Percentiles rank a stretch among this genome's conserved stretches.
These are phyloP conservation scores for Cardamine resedifolia DNA, from an alignment of 345 rosid species.

Conservation along the genomic window DNA sequence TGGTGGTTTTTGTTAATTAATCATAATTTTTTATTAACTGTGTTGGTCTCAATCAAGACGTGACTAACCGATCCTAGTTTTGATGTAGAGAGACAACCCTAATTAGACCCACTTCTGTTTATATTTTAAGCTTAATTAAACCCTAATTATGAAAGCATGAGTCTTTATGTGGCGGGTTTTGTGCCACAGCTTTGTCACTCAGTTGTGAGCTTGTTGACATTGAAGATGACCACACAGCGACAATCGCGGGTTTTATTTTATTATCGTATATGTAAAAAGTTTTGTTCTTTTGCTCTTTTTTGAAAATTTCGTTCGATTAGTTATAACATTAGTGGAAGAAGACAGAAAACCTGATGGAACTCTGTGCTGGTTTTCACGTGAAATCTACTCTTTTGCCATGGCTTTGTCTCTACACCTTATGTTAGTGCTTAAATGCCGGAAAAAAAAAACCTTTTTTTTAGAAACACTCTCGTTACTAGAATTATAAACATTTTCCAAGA, in stretches of 20 bases:
- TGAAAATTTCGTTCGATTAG: neutral
- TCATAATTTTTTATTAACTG: neutral
- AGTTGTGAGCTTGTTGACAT: slow-evolving; percentile 2
- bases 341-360: slow-evolving; percentile 33
- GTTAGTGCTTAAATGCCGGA: slow-evolving; percentile 22
- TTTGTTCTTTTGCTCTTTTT: slow-evolving; percentile 32
- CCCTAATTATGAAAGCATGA: neutral
- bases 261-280: neutral
- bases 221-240: slow-evolving; percentile 37
- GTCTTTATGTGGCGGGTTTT: slow-evolving; percentile 27
- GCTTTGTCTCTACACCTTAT: slow-evolving; percentile 32
- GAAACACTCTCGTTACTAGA: neutral
- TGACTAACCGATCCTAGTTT: slow-evolving; percentile 17
- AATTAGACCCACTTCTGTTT: slow-evolving; percentile 14
- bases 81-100: neutral
- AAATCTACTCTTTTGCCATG: slow-evolving; percentile 33
- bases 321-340: slow-evolving; percentile 23
- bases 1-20: neutral
- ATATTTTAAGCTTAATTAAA: slow-evolving; percentile 9
- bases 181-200: slow-evolving; percentile 21
- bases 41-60: slow-evolving; percentile 31
- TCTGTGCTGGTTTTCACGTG: slow-evolving; percentile 42
- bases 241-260: slow-evolving; percentile 28
- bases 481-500: neutral
- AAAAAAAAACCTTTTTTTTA: neutral